A percentile compares a stretch with the other conserved stretches of the same genome.
phyloP scores from a whole-genome alignment of 148 eudicot genomes.

The Drosera capensis region DNA sequence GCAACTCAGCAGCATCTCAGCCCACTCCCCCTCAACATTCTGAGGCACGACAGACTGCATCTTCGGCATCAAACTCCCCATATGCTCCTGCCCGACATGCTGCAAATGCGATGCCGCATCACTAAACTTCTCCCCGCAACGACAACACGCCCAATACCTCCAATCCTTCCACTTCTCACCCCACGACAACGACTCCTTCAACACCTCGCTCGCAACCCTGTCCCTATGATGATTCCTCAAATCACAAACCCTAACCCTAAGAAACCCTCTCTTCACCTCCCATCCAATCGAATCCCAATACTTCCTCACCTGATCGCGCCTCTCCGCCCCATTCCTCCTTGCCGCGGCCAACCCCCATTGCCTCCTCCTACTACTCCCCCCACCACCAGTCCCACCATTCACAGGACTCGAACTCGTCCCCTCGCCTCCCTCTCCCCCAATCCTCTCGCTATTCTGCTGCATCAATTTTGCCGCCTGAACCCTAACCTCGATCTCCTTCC shows the following conservation, averaged over 20 bases:
- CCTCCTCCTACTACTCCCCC: slow-evolving; percentile 59
- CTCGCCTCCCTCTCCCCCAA: not conserved
- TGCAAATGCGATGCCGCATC: slow-evolving; percentile 41
- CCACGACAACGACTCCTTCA: slow-evolving; percentile 60
- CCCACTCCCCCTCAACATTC: slow-evolving; percentile 58
- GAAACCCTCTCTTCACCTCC: slow-evolving; percentile 53
- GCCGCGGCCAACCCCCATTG: slow-evolving; percentile 27
- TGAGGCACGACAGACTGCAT: slow-evolving; percentile 60
- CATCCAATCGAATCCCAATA: slow-evolving; percentile 65
- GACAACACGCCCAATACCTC: slow-evolving; percentile 80
- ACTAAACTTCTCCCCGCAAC: slow-evolving; percentile 57
- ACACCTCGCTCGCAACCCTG: slow-evolving; percentile 29
- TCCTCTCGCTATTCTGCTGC: slow-evolving; percentile 51
- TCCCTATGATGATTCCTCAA: slow-evolving; percentile 58
- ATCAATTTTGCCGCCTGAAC: slow-evolving; percentile 90
- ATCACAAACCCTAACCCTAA: slow-evolving; percentile 42
- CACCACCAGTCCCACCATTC: slow-evolving; percentile 14
- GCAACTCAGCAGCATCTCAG: slow-evolving; percentile 66
- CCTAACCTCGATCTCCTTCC: slow-evolving; percentile 89
- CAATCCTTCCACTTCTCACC: slow-evolving; percentile 43
- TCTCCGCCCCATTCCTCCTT: slow-evolving; percentile 51
- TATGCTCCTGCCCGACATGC: slow-evolving; percentile 67
- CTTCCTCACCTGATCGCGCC: slow-evolving; percentile 51
- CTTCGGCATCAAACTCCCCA: slow-evolving; percentile 40
- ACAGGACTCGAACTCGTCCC: slow-evolving; percentile 19